These are phyloP conservation scores for Flaveria ramosissima DNA, from an alignment of 129 eudicot genomes.

Conservation along the genomic window DNA sequence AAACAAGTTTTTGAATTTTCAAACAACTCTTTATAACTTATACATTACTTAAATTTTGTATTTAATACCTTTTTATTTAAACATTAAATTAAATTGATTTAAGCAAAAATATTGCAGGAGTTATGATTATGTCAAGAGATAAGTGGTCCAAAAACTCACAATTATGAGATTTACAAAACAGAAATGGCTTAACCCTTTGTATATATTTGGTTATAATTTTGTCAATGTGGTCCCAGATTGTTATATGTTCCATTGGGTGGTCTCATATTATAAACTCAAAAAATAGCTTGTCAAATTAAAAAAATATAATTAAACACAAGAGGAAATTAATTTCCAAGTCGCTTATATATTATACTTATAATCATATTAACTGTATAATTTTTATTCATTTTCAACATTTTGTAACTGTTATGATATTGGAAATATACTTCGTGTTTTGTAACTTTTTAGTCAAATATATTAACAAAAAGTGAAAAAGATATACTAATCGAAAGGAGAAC, in stretches of 20 bases:
- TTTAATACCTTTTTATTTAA: not conserved
- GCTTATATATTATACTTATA: not conserved
- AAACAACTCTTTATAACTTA: not conserved
- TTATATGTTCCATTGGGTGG: not conserved
- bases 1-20: not conserved
- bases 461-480: too few relatives aligned
- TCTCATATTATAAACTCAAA: not conserved
- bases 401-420: too few relatives aligned
- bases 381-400: too few relatives aligned
- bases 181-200: constrained; percentile 17
- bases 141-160: constrained; percentile 39
- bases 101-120: not conserved
- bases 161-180: constrained; percentile 34
- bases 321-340: not conserved
- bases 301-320: not conserved
- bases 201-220: constrained; percentile 35
- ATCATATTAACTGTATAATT: not conserved
- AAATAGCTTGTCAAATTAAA: not conserved
- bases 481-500: too few relatives aligned
- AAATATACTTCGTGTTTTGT: too few relatives aligned
- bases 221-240: constrained; percentile 43
- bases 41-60: not conserved
- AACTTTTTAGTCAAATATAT: too few relatives aligned
- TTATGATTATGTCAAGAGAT: constrained; percentile 34
- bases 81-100: not conserved